Conservation (phyloP, 306 rosid species). For the Ammopiptanthus mongolicus region DNA sequence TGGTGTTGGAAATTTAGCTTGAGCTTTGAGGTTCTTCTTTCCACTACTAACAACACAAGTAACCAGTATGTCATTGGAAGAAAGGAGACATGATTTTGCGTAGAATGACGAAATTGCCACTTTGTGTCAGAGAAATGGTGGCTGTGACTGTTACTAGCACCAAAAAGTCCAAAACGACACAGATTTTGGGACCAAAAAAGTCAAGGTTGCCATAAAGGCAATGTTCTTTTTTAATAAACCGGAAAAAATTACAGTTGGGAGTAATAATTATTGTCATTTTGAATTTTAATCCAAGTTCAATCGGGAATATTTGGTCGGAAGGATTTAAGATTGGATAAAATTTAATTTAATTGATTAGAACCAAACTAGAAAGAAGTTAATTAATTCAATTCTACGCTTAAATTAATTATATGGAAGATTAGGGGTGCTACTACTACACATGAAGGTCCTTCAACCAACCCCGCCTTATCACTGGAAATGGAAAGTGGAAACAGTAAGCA, state of each 20-base stretch:
- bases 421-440: too few species aligned
- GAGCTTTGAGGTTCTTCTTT: background rate
- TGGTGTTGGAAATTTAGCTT: background rate
- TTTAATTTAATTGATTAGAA: too few species aligned
- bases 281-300: background rate
- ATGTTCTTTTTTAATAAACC: background rate
- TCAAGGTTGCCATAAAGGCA: background rate
- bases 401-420: too few species aligned
- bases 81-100: background rate
- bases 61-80: background rate
- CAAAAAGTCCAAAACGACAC: constrained; percentile 14
- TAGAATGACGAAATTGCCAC: constrained; percentile 44
- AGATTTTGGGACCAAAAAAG: background rate
- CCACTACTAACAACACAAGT: background rate
- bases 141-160: background rate
- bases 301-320: background rate
- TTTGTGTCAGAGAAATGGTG: constrained; percentile 19
- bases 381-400: too few species aligned
- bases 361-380: too few species aligned
- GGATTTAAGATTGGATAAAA: too few species aligned
- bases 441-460: too few species aligned
- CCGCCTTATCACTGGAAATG: too few species aligned
- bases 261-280: background rate
- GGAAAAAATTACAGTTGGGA: background rate
- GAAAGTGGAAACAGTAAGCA: too few species aligned